Base-by-base conservation (phyloP, 208 protist species). In the Trypanosoma vivax region DNA sequence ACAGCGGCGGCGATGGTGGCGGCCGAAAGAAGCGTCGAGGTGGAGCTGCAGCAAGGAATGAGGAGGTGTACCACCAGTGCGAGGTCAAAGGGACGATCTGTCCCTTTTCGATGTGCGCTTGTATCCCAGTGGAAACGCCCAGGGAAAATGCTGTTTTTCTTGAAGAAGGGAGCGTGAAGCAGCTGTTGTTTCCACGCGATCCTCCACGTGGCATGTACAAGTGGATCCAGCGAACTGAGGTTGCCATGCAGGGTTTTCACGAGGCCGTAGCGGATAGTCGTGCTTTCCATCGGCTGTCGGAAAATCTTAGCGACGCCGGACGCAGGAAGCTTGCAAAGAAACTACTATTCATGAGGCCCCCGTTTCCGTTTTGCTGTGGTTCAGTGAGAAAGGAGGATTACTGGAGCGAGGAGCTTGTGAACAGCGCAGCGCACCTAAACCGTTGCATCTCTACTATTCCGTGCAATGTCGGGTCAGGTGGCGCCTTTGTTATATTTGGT, bases 251-350 rank as follows among this genome's bases (percentile, higher is more conserved):
- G 10, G 50, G 65, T 9, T 50, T 92, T 48, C 81, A 90, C 59
- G 81, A 90, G 23, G 75, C 70, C 5, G 68, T 90, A 25, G 85
- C 85, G 3, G 67, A 82, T 28, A 65, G 88, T 41, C 88, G 82
- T 59, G 73, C 72, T 9, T 55, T 55, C 34, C 9, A 45, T 10
- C n/a, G 38, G 10, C 6, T 10, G 43, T 5, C 33, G 34, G 24
- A 48, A 35, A 28, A 28, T n/a, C 9, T 19, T 1, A 48, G 9
- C 33, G 25, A 25, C 14, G 2, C 4, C n/a, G 28, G 54, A 19
- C 21, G 18, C n/a, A 10, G 16, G 14, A 28, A 42, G 29, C 11
- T 33, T 3, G 10, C 47, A 13, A 25, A 53, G 18, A 51, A 56
- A 24, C 21, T 31, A 16, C 29, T 69, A 33, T 29, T 66, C 51